Evolutionary conservation across 2,329 filamentous ascomycete genomes (phyloP).

Genomic region (Aspergillus ruber): DNA sequence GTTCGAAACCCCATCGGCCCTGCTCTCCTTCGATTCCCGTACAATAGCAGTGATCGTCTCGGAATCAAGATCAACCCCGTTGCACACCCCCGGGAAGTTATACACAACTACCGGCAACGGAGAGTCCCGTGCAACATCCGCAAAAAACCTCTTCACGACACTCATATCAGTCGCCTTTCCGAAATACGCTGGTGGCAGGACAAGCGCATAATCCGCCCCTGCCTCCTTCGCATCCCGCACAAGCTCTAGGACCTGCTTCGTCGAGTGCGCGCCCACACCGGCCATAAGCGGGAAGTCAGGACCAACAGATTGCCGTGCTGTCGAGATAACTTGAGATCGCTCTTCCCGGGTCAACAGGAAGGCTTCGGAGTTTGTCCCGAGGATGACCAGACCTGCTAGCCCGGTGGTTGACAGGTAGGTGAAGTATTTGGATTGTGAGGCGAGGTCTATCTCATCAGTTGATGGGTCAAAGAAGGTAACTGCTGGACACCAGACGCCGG

Average conservation of each 20-base stretch:
- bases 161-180: constrained; percentile 54
- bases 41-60: constrained; percentile 53
- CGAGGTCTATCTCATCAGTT: constrained; percentile 45
- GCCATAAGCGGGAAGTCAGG: constrained; percentile 55
- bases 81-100: constrained; percentile 64
- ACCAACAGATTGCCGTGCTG: constrained; percentile 50
- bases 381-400: constrained; percentile 47
- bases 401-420: constrained; percentile 46
- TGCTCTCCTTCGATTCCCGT: constrained; percentile 25
- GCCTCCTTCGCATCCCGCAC: constrained; percentile 54
- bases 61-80: constrained; percentile 62
- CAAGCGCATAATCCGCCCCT: constrained; percentile 56
- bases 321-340: constrained; percentile 49
- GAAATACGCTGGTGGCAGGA: constrained; percentile 60
- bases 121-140: constrained; percentile 48
- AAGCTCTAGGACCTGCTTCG: constrained; percentile 56
- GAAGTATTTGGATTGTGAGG: constrained; percentile 47
- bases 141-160: constrained; percentile 56
- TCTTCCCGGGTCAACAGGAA: constrained; percentile 56
- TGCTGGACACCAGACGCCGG: constrained; percentile 48
- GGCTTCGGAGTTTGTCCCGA: constrained; percentile 52
- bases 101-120: constrained; percentile 58
- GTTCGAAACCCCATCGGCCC: constrained; percentile 29
- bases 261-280: constrained; percentile 59
- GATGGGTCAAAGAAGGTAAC: constrained; percentile 50